phyloP scores from a whole-genome alignment of 176 grass and related monocot species.

The Cenchrus americanus region DNA sequence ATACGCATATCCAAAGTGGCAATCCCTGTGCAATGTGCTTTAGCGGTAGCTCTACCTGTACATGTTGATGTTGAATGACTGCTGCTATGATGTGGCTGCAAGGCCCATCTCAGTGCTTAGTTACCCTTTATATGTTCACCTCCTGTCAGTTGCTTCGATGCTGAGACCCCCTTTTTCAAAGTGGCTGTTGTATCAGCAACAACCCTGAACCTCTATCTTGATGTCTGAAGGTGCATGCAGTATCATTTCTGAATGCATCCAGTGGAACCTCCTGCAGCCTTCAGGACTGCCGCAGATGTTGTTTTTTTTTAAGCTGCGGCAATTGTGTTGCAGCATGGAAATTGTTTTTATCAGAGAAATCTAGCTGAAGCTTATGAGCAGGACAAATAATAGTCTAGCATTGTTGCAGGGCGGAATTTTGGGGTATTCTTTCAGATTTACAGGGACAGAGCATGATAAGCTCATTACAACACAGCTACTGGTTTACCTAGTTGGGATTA shows the following conservation, averaged over 20 bases:
- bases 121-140: conserved; percentile 25
- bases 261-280: neutral
- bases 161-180: neutral
- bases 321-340: neutral
- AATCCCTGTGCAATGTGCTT: conserved; percentile 34
- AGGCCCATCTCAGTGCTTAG: conserved; percentile 56
- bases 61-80: conserved; percentile 44
- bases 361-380: neutral
- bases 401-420: neutral
- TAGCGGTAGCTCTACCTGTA: conserved; percentile 46
- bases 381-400: neutral
- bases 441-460: conserved; percentile 37
- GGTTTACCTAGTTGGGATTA: conserved; percentile 34
- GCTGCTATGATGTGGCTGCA: conserved; percentile 50
- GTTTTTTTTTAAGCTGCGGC: no score
- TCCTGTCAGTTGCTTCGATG: neutral
- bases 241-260: neutral
- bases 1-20: conserved; percentile 38
- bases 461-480: conserved; percentile 45
- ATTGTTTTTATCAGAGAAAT: neutral
- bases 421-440: conserved; percentile 35
- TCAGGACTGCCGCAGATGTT: neutral
- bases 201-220: neutral
- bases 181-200: neutral
- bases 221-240: neutral